phyloP scores from a whole-genome alignment of 2,329 filamentous ascomycete species.

The Nemania sp. region DNA sequence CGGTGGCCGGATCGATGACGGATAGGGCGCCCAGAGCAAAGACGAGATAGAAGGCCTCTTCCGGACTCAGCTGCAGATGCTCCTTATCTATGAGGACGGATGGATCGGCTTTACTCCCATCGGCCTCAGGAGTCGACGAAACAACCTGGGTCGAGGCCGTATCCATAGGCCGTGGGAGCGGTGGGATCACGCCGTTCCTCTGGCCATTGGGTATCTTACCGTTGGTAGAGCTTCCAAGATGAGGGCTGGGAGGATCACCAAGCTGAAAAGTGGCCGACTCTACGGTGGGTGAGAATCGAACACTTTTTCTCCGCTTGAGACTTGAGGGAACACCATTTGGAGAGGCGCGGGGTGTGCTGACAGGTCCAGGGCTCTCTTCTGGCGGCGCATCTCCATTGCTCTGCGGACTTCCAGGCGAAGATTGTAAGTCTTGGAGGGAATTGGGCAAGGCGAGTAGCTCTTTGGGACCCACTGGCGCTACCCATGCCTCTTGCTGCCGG shows the following conservation, averaged over 20 bases:
- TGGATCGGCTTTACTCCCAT: not conserved
- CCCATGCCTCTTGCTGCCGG: conserved; percentile 50
- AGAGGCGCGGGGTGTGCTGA: not conserved
- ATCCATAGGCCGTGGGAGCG: conserved; percentile 20
- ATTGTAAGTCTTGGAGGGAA: conserved; percentile 47
- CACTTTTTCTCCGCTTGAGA: conserved; percentile 61
- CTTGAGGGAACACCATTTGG: conserved; percentile 19
- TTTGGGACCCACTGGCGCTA: conserved; percentile 50
- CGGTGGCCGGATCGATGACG: conserved; percentile 57
- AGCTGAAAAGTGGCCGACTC: conserved; percentile 64
- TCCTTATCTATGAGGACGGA: conserved; percentile 60
- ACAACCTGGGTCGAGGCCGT: conserved; percentile 10
- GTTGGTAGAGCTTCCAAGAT: conserved; percentile 33
- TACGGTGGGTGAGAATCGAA: conserved; percentile 70
- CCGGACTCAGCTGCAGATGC: conserved; percentile 86
- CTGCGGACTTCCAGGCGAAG: conserved; percentile 21
- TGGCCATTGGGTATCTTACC: conserved; percentile 24
- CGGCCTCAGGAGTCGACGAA: not conserved
- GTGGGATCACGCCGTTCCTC: conserved; percentile 20
- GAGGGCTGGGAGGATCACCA: conserved; percentile 56
- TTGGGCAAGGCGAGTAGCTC: conserved; percentile 61
- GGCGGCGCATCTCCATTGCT: conserved; percentile 16
- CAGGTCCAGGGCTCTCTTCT: not conserved
- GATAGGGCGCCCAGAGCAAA: conserved; percentile 78
- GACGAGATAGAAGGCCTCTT: conserved; percentile 88